Conservation (phyloP, 129 eudicot species). For the Sambucus nigra region DNA sequence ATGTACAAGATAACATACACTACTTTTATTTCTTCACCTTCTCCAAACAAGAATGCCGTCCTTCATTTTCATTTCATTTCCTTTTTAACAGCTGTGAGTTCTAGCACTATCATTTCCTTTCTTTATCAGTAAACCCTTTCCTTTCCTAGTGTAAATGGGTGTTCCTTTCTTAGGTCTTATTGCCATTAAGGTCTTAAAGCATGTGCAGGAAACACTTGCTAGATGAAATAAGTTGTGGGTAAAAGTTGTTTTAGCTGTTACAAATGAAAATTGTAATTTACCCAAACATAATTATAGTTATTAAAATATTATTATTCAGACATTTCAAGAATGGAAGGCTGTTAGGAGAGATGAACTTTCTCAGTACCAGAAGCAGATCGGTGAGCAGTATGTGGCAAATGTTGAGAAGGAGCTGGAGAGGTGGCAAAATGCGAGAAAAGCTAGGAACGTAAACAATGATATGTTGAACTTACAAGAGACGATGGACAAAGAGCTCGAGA, state of each 20-base stretch:
- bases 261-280: background rate
- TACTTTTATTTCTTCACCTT: too few relatives aligned
- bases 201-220: too few relatives aligned
- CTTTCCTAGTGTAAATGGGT: too few relatives aligned
- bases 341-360: slow-evolving; percentile 91
- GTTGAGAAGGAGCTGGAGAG: slow-evolving; percentile 80
- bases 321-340: slow-evolving; percentile 91
- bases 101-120: too few relatives aligned
- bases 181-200: too few relatives aligned
- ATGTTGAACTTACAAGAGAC: slow-evolving; percentile 81
- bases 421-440: slow-evolving; percentile 75
- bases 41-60: too few relatives aligned
- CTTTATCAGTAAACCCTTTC: too few relatives aligned
- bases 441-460: slow-evolving; percentile 46
- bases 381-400: slow-evolving; percentile 56
- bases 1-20: too few relatives aligned
- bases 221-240: background rate
- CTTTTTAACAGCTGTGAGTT: too few relatives aligned
- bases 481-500: slow-evolving; percentile 97
- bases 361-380: slow-evolving; percentile 66
- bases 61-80: too few relatives aligned
- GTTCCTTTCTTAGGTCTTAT: too few relatives aligned
- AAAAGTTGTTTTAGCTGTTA: background rate
- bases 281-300: background rate
- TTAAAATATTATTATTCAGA: slow-evolving; percentile 24